Percentiles rank a stretch among this genome's conserved stretches.
phyloP scores from a whole-genome alignment of 169 alveolate genomes.

The Perkinsus olseni region DNA sequence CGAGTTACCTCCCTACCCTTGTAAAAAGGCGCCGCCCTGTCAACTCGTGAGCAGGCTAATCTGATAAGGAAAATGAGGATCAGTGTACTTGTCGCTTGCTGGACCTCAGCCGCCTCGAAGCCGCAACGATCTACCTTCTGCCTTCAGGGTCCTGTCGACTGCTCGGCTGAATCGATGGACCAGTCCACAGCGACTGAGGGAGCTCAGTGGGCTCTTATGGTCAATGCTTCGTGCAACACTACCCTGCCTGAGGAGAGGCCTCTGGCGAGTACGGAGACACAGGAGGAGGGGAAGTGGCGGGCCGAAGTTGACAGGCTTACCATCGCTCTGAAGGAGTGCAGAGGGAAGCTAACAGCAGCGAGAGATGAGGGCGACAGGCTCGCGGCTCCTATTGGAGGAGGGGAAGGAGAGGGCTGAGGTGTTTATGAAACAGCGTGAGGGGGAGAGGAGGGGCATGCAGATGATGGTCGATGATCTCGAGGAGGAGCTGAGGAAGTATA shows the following conservation, averaged over 20 bases:
- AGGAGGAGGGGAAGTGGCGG: neutral
- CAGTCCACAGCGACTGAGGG: neutral
- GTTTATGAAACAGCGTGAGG: neutral
- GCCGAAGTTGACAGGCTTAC: neutral
- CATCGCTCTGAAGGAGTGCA: neutral
- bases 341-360: neutral
- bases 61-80: too few relatives aligned
- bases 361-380: neutral
- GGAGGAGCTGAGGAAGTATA: neutral
- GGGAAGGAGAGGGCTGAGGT: neutral
- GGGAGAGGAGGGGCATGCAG: neutral
- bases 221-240: neutral
- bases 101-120: too few relatives aligned
- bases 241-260: neutral
- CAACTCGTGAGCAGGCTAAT: too few relatives aligned
- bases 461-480: neutral
- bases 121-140: too few relatives aligned
- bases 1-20: too few relatives aligned
- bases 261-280: neutral
- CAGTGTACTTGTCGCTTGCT: too few relatives aligned
- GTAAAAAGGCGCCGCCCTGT: too few relatives aligned
- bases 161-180: neutral
- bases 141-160: neutral
- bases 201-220: neutral
- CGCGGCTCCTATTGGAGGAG: neutral